These are phyloP conservation scores for Aspergillus biplanus DNA, from an alignment of 495 filamentous ascomycete species.

Conservation along the genomic window DNA sequence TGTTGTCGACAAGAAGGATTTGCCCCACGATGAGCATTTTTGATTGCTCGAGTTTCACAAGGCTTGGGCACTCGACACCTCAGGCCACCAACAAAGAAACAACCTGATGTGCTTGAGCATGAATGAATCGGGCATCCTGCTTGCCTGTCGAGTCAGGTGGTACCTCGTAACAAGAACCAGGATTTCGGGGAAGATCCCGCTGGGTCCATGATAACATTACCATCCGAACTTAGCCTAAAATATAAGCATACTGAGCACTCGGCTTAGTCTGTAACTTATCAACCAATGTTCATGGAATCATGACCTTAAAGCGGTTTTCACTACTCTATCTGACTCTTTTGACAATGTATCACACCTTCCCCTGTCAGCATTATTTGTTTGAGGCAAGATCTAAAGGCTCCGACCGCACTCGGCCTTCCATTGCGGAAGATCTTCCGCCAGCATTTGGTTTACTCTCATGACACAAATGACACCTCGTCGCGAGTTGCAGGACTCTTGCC, in stretches of 20 bases:
- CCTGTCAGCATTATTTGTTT: neutral
- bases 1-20: neutral
- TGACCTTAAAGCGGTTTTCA: neutral
- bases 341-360: neutral
- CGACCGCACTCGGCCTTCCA: neutral
- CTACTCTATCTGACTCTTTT: neutral
- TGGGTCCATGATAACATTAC: neutral
- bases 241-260: neutral
- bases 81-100: constrained; percentile 13
- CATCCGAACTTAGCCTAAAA: neutral
- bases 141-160: constrained; percentile 13
- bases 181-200: neutral
- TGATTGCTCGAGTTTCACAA: constrained; percentile 5
- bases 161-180: neutral
- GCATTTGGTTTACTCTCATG: neutral
- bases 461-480: neutral
- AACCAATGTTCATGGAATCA: neutral
- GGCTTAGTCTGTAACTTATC: neutral
- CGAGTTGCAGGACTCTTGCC: neutral
- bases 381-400: neutral
- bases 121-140: neutral
- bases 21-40: neutral
- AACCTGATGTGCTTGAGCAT: constrained; percentile 1
- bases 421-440: neutral
- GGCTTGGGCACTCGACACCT: constrained; percentile 22